Base-by-base conservation (phyloP, 345 rosid species). In the Euphorbia pulcherrima region DNA sequence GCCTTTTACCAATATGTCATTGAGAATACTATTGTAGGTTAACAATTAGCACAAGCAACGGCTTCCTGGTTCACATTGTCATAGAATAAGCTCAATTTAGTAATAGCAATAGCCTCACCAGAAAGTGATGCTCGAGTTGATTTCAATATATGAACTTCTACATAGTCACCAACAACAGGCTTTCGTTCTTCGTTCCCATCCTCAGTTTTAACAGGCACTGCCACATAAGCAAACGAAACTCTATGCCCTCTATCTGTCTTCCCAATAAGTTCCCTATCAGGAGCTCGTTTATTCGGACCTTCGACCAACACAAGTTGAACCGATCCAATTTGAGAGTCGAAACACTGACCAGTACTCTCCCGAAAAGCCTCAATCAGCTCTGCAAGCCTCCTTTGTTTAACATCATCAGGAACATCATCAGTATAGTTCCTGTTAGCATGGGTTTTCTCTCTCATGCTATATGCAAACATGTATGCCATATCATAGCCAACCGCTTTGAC, bases 401-500 rank as follows among this genome's bases (percentile, higher is more conserved):
- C 86, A 64, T 85, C 88, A 62, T 89, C 96, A 6, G 97, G 85
- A 65, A 93, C 91, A 46, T 87, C 91, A 65, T 90, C 96, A 2
- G 58, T 72, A 69, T 86, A 93, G 48, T 85, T 83, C 68, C 96
- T 73, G 40, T 93, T 88, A 29, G 98, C 98, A 77, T 90, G 96
- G 0, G 97, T 89, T 69, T 88, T 93, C 75, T 90, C 97, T 66
- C 97, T 79, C 97, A 90, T 90, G 85, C 96, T 93, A 75, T 90
- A 93, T 50, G 98, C 97, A 85, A 93, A 90, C 95, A 93, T 87
- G 81, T 87, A 90, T n/a, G 97, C 95, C 97, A 90, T 90, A 65
- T 93, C 97, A 70, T 86, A 93, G 48, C 94, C 87, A 54, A 87
- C 97, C 7, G 82, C 76, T 71, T 73, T 84, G 51, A 93, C 70